A percentile compares a stretch with the other conserved stretches of the same genome.
phyloP scores from a whole-genome alignment of 352 stramenopile species.

The Phytophthora lateralis region DNA sequence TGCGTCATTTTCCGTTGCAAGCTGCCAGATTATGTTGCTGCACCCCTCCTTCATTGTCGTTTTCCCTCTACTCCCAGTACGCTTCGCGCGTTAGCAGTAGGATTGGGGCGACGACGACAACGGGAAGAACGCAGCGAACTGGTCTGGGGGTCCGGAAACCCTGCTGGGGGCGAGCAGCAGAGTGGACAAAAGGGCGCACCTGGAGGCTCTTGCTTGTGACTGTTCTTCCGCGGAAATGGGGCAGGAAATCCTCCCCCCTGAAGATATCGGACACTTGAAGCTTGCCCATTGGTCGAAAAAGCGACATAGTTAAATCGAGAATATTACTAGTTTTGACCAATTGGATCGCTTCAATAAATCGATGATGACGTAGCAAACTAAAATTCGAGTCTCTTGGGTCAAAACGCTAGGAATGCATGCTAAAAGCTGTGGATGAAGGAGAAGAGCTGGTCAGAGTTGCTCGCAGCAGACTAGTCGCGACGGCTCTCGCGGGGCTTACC shows the following conservation, averaged over 20 bases:
- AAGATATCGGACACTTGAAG: slow-evolving; percentile 13
- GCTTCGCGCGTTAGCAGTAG: not conserved
- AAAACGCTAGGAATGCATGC: slow-evolving; percentile 23
- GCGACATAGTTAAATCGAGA: slow-evolving; percentile 21
- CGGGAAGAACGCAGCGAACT: not conserved
- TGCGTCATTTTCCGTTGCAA: not conserved
- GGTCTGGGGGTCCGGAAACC: not conserved
- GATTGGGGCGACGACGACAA: not conserved
- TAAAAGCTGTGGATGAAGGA: slow-evolving; percentile 19
- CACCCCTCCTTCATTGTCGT: not conserved
- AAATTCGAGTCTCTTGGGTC: slow-evolving; percentile 2
- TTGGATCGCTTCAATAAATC: no score
- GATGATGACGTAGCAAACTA: slow-evolving; percentile 23
- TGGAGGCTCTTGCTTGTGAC: slow-evolving; percentile 18
- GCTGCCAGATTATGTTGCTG: not conserved
- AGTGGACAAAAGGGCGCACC: slow-evolving; percentile 13
- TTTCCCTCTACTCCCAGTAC: not conserved
- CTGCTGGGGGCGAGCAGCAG: not conserved
- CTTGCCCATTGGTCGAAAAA: slow-evolving; percentile 12
- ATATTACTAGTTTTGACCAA: not conserved
- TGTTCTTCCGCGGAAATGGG: slow-evolving; percentile 40
- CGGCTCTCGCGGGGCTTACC: slow-evolving; percentile 40
- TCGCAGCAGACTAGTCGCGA: slow-evolving; percentile 26
- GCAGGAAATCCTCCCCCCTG: slow-evolving; percentile 3
- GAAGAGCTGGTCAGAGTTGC: no score